Conservation (phyloP, 2,329 filamentous ascomycete species). For the Aspergillus pseudoglaucus region DNA sequence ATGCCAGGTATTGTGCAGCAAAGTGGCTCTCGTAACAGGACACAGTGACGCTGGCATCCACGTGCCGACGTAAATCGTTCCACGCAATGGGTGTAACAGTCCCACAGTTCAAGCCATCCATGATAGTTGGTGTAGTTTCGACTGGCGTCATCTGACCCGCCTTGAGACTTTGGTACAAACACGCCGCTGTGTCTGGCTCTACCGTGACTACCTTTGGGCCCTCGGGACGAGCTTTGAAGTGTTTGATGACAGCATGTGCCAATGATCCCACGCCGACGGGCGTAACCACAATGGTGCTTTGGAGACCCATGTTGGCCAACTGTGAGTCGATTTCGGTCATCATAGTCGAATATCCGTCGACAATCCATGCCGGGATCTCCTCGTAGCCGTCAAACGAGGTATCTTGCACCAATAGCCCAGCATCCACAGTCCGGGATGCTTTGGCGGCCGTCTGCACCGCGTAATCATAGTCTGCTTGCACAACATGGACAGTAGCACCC, state of each 20-base stretch:
- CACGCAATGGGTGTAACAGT: conserved; percentile 62
- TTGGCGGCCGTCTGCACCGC: conserved; percentile 48
- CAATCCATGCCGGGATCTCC: conserved; percentile 64
- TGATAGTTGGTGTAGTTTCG: conserved; percentile 57
- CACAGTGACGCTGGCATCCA: conserved; percentile 57
- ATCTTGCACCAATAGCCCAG: conserved; percentile 60
- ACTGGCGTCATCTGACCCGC: conserved; percentile 45
- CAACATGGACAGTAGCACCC: conserved; percentile 53
- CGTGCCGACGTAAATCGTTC: conserved; percentile 50
- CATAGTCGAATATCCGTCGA: conserved; percentile 72
- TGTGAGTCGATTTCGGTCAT: conserved; percentile 62
- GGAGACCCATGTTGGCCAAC: conserved; percentile 35
- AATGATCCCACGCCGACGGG: conserved; percentile 69
- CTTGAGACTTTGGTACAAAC: conserved; percentile 44
- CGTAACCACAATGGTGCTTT: conserved; percentile 50
- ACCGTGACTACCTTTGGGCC: conserved; percentile 54
- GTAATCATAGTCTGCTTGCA: conserved; percentile 58
- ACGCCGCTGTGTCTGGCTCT: conserved; percentile 60
- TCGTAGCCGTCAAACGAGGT: conserved; percentile 61
- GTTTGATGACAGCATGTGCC: conserved; percentile 60
- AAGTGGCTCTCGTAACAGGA: conserved; percentile 57
- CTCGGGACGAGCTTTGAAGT: conserved; percentile 50
- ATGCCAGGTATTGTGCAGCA: conserved; percentile 50
- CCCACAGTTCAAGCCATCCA: conserved; percentile 68
- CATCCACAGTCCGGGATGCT: conserved; percentile 28